phyloP scores from a whole-genome alignment of 805 yeast species.

The Yarrowia divulgata region DNA sequence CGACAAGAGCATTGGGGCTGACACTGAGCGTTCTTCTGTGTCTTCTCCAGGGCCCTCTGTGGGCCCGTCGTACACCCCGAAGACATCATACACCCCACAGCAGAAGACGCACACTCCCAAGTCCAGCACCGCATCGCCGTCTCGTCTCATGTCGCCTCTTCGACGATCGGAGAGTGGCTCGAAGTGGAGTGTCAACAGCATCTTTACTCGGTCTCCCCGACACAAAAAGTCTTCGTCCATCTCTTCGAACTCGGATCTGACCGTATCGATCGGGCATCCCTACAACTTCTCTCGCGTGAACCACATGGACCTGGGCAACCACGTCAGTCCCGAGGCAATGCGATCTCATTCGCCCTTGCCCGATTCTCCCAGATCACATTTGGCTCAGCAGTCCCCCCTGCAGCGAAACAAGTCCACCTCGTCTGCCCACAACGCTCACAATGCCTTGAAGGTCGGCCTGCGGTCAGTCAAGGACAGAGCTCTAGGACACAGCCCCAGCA shows the following conservation, averaged over 20 bases:
- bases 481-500: slow-evolving; percentile 14
- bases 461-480: slow-evolving; percentile 16
- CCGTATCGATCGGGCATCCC: slow-evolving; percentile 22
- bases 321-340: slow-evolving; percentile 1
- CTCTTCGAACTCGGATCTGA: slow-evolving; percentile 5
- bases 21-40: slow-evolving; percentile 13
- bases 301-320: background rate
- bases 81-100: background rate
- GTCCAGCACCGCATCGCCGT: slow-evolving; percentile 1
- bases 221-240: slow-evolving; percentile 25
- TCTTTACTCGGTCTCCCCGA: slow-evolving; percentile 17
- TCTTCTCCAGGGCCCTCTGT: slow-evolving; percentile 8
- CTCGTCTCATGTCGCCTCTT: slow-evolving; percentile 22
- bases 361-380: background rate
- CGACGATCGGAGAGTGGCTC: slow-evolving; percentile 20
- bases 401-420: slow-evolving; percentile 18
- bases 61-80: background rate
- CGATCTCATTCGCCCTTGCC: background rate
- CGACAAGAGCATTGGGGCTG: slow-evolving; percentile 24
- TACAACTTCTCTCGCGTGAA: slow-evolving; percentile 16
- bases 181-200: slow-evolving; percentile 21
- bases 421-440: slow-evolving; percentile 13
- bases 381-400: slow-evolving; percentile 3
- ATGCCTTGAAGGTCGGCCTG: slow-evolving; percentile 11
- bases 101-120: slow-evolving; percentile 8